Evolutionary conservation across 352 stramenopile species (phyloP), one percentile per base, ranked within the genome.

Genomic region (Globisporangium splendens): DNA sequence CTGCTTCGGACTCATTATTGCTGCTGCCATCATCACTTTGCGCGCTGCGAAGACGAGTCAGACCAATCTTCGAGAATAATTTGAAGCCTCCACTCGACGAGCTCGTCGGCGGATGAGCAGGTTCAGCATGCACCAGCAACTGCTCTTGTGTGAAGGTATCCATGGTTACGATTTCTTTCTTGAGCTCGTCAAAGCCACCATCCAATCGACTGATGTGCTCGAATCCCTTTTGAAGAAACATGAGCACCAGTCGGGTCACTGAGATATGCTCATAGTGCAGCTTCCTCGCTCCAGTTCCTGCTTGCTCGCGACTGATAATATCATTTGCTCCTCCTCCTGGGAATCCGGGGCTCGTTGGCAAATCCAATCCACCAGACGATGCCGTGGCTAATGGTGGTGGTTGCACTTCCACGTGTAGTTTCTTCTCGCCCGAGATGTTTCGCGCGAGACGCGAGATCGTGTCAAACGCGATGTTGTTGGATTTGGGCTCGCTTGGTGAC

Each of bases 221-320:
- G 47, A 95, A 96, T 0, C 83, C 86, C 11, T 93, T 91, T 54
- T 95, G 81, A 12, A 95, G 63, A 54, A 96, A 95, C 72, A 95
- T 86, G 8, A 94, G 56, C 41, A 95, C 81, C 2, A 96, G 65
- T 17, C 83, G 78, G 13, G 83, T 92, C 48, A 95, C 75, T 3
- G 80, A 82, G 31, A 91, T 75, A 51, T 95, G 78, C 41, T 95
- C 72, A 22, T 68, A 63, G 22, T 77, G 54, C 0, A 73, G 13
- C 33, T 66, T 47, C 50, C 68, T 43, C 67, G 65, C 47, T 43
- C 46, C 13, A 17, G 10, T 47, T 2, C 44, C 62, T 10, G 68
- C 59, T 46, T 56, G 55, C 10, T 63, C 73, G n/a, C 60, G 66
- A 20, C 63, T 77, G 48, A 50, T 54, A 49, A 77, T 76, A 18